These are phyloP conservation scores for Deuterostichococcus epilithicus DNA, from an alignment of 139 green algal genomes.

Conservation along the genomic window DNA sequence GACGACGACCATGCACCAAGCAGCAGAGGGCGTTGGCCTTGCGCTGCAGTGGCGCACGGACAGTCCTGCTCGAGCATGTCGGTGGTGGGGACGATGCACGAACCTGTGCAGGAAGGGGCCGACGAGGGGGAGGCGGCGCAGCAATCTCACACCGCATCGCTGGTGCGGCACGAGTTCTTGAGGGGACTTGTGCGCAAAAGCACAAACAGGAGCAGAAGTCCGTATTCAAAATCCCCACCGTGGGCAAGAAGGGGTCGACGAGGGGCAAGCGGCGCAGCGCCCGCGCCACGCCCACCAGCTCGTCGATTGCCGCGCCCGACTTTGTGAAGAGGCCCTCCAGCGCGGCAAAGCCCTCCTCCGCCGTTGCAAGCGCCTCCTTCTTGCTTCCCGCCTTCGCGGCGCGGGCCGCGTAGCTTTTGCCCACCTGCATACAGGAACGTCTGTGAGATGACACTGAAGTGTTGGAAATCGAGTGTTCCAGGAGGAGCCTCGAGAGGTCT, in stretches of 20 bases:
- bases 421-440: conserved; percentile 35
- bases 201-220: no score
- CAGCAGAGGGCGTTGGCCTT: no score
- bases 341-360: conserved; percentile 57
- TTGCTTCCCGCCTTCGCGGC: conserved; percentile 57
- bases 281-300: conserved; percentile 72
- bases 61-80: neutral
- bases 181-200: no score
- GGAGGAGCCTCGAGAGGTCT: no score
- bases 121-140: conserved; percentile 81
- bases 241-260: conserved; percentile 80
- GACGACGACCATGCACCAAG: no score
- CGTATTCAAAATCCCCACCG: conserved; percentile 45
- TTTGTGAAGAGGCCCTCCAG: conserved; percentile 53
- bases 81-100: neutral
- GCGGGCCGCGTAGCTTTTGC: conserved; percentile 68
- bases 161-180: no score
- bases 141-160: neutral
- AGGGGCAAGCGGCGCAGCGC: conserved; percentile 72
- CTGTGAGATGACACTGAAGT: neutral
- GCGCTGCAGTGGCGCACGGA: neutral
- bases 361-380: conserved; percentile 52
- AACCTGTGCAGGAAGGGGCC: conserved; percentile 78
- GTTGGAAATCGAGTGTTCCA: neutral
- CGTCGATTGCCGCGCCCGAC: conserved; percentile 45